These are phyloP conservation scores for Apiotrichum porosum DNA, from an alignment of 1,284 basidiomycete genomes.

Conservation along the genomic window DNA sequence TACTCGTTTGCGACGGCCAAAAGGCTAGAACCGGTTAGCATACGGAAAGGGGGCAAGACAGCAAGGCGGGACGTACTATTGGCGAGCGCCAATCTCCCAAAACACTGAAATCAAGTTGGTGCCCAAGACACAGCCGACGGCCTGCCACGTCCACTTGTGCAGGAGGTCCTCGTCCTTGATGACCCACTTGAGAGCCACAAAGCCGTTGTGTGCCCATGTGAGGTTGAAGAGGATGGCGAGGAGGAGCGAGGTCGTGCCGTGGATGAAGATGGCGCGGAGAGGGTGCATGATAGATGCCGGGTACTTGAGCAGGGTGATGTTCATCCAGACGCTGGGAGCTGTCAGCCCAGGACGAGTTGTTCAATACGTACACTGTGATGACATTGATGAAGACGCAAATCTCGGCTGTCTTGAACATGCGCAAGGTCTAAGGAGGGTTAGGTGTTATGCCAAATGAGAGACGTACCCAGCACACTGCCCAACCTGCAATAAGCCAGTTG, in stretches of 20 bases:
- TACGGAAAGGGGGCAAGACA: no score
- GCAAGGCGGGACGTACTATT: slow-evolving; percentile 37
- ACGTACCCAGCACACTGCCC: slow-evolving; percentile 74
- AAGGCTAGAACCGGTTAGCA: slow-evolving; percentile 37
- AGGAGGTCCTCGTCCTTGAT: slow-evolving; percentile 31
- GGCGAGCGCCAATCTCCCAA: slow-evolving; percentile 33
- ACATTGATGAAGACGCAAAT: slow-evolving; percentile 44
- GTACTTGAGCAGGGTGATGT: slow-evolving; percentile 39
- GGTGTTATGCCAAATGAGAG: not conserved
- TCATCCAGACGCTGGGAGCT: slow-evolving; percentile 34
- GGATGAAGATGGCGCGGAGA: slow-evolving; percentile 52
- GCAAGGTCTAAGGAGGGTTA: slow-evolving; percentile 32
- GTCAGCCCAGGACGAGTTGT: not conserved
- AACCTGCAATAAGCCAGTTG: slow-evolving; percentile 75
- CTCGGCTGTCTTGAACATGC: slow-evolving; percentile 44
- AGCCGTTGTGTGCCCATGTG: slow-evolving; percentile 52
- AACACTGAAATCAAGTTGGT: slow-evolving; percentile 38
- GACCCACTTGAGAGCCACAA: slow-evolving; percentile 51
- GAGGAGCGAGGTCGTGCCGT: slow-evolving; percentile 52
- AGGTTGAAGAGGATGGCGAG: slow-evolving; percentile 51
- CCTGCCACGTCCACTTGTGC: slow-evolving; percentile 38
- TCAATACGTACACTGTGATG: slow-evolving; percentile 39
- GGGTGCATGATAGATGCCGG: slow-evolving; percentile 46
- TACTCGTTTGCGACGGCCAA: slow-evolving; percentile 40
- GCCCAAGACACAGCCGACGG: slow-evolving; percentile 29